Percentiles rank a stretch among this genome's conserved stretches.
phyloP scores from a whole-genome alignment of 495 filamentous ascomycete genomes.

The Filosporella fistucella region DNA sequence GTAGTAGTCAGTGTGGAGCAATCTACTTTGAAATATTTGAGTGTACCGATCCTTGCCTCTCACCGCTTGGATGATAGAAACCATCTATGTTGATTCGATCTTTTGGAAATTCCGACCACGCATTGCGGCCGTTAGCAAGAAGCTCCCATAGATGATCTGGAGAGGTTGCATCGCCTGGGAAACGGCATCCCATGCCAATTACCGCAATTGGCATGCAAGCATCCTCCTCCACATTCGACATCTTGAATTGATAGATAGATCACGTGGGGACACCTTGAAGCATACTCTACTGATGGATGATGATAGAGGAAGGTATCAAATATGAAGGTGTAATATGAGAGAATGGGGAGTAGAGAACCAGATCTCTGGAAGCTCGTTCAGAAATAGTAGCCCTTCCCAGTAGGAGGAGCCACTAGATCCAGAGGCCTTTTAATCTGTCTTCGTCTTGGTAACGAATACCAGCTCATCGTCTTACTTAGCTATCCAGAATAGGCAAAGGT shows the following conservation, averaged over 20 bases:
- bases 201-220: constrained; percentile 3
- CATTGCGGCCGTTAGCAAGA: constrained; percentile 28
- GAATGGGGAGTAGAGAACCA: too few relatives aligned
- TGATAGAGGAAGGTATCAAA: too few relatives aligned
- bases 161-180: constrained; percentile 34
- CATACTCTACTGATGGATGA: too few relatives aligned
- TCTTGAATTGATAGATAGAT: neutral
- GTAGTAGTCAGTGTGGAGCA: neutral
- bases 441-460: too few relatives aligned
- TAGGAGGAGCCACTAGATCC: too few relatives aligned
- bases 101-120: constrained; percentile 33
- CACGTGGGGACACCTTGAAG: too few relatives aligned
- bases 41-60: constrained; percentile 4
- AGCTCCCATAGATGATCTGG: constrained; percentile 40
- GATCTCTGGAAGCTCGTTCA: too few relatives aligned
- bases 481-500: too few relatives aligned
- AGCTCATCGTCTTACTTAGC: too few relatives aligned
- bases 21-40: neutral
- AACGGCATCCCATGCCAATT: constrained; percentile 27
- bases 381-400: too few relatives aligned
- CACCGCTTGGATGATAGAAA: constrained; percentile 33
- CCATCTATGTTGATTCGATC: constrained; percentile 37
- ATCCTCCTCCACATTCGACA: neutral
- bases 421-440: too few relatives aligned
- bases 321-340: too few relatives aligned